These are phyloP conservation scores for Sungouiozyma intestinalis DNA, from an alignment of 805 yeast species.

Conservation along the genomic window DNA sequence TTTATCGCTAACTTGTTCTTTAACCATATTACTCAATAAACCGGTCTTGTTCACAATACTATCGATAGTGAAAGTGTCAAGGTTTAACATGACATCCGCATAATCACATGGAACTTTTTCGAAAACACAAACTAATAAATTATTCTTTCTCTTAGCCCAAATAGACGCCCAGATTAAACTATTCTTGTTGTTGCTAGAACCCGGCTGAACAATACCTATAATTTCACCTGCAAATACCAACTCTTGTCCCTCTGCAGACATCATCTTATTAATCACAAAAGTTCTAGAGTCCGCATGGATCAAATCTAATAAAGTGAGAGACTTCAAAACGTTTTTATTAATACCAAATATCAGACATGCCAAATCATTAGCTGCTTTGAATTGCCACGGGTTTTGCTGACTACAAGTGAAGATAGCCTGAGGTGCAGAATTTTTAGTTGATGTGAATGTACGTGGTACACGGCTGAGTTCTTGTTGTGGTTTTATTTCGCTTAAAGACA, in stretches of 20 bases:
- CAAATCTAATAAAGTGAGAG: constrained; percentile 61
- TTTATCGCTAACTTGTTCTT: not conserved
- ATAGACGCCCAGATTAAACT: constrained; percentile 73
- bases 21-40: constrained; percentile 5
- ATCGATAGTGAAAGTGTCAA: constrained; percentile 21
- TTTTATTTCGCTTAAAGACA: constrained; percentile 3
- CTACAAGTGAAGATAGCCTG: constrained; percentile 82
- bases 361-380: constrained; percentile 79
- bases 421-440: constrained; percentile 62
- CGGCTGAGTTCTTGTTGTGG: constrained; percentile 28
- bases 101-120: constrained; percentile 74
- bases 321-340: constrained; percentile 49
- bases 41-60: constrained; percentile 19
- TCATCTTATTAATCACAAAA: constrained; percentile 51
- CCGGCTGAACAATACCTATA: constrained; percentile 64
- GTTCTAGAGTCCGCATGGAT: constrained; percentile 67
- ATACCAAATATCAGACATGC: constrained; percentile 84
- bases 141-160: constrained; percentile 77
- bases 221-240: constrained; percentile 75
- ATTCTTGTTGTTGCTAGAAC: constrained; percentile 26
- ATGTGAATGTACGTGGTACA: constrained; percentile 52
- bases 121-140: constrained; percentile 68
- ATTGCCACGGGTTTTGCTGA: constrained; percentile 62
- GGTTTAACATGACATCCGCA: constrained; percentile 42
- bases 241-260: constrained; percentile 30